A percentile compares a stretch with the other conserved stretches of the same genome.
phyloP scores from a whole-genome alignment of 805 yeast species.

The Tetrapisispora namnaoensis region DNA sequence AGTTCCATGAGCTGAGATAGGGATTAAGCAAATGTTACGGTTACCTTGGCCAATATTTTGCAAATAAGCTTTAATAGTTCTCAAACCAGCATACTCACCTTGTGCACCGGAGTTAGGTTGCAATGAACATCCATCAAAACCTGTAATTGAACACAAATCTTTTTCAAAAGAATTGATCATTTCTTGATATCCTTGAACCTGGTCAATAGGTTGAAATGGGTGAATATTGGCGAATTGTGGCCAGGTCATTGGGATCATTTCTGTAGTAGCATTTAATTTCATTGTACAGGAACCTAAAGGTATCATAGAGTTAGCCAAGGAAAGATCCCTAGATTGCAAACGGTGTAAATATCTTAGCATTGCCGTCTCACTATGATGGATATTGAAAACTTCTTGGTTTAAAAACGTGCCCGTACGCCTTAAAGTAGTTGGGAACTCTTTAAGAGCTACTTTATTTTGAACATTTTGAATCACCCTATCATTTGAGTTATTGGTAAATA shows the following conservation, averaged over 20 bases:
- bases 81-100: slow-evolving; percentile 92
- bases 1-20: slow-evolving; percentile 97
- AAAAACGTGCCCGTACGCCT: slow-evolving; percentile 52
- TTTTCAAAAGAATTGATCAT: slow-evolving; percentile 66
- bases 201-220: slow-evolving; percentile 86
- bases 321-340: slow-evolving; percentile 79
- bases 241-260: slow-evolving; percentile 90
- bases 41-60: slow-evolving; percentile 57
- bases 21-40: slow-evolving; percentile 85
- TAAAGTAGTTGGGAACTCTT: slow-evolving; percentile 41
- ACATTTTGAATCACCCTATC: slow-evolving; percentile 9
- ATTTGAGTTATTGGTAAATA: slow-evolving; percentile 43
- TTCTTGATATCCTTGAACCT: slow-evolving; percentile 79
- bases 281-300: slow-evolving; percentile 97
- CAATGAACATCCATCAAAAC: slow-evolving; percentile 79
- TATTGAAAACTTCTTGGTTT: slow-evolving; percentile 68
- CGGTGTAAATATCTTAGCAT: slow-evolving; percentile 84
- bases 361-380: slow-evolving; percentile 88
- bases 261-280: slow-evolving; percentile 93
- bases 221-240: slow-evolving; percentile 85
- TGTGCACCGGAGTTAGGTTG: slow-evolving; percentile 99
- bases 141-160: slow-evolving; percentile 87
- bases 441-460: slow-evolving; percentile 28
- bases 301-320: slow-evolving; percentile 93
- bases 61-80: slow-evolving; percentile 73